Conservation (phyloP, 768 basidiomycete genomes). For the Dacryopinax primogenitus region DNA sequence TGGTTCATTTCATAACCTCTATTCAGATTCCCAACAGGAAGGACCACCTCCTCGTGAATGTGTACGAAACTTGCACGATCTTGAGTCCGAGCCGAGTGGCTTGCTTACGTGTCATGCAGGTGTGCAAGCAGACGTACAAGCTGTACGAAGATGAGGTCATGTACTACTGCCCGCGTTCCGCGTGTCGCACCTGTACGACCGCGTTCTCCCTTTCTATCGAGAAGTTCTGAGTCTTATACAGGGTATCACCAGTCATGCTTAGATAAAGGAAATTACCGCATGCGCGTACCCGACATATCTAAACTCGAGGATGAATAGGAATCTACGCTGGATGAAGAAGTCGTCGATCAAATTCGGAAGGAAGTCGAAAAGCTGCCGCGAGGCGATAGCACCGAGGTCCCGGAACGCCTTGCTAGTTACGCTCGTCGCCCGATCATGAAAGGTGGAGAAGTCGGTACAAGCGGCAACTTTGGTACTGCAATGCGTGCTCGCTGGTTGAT, state of each 20-base stretch:
- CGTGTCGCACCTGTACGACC: background rate
- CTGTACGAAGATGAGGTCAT: background rate
- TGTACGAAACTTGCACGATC: background rate
- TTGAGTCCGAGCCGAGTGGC: background rate
- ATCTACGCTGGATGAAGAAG: background rate
- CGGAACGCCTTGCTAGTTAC: background rate
- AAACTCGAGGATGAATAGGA: background rate
- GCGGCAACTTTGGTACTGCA: background rate
- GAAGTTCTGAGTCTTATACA: background rate
- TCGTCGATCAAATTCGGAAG: background rate
- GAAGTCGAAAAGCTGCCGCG: background rate
- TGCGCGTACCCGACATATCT: background rate
- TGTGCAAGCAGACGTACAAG: background rate
- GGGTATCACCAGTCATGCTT: background rate
- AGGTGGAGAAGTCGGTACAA: background rate
- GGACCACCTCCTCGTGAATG: background rate
- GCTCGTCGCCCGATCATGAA: constrained; percentile 3
- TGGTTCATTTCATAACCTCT: background rate
- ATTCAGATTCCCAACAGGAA: background rate
- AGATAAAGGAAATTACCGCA: background rate
- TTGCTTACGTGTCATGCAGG: background rate
- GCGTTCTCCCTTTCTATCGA: background rate
- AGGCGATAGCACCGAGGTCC: background rate
- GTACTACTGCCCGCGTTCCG: background rate
- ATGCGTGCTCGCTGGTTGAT: background rate